Conservation (phyloP, 169 alveolate species). For the Eimeria falciformis region DNA sequence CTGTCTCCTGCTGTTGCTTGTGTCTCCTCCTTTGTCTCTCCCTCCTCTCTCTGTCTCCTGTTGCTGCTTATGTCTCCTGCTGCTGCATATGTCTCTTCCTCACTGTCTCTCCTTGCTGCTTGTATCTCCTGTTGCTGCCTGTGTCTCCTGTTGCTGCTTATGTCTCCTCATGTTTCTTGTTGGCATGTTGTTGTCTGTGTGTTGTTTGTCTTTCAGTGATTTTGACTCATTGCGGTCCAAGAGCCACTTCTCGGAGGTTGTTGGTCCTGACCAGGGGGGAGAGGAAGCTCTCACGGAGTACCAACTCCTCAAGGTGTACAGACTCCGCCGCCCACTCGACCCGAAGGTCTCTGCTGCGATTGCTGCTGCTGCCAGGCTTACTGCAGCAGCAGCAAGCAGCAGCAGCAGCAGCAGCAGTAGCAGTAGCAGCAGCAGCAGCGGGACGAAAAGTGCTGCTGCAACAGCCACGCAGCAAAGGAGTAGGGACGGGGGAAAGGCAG, state of each 20-base stretch:
- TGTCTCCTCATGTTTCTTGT: background rate
- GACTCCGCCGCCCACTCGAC: conserved; percentile 61
- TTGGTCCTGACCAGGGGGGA: conserved; percentile 83
- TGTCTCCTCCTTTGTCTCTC: background rate
- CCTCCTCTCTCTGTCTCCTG: background rate
- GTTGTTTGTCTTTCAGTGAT: conserved; percentile 59
- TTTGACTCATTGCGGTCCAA: conserved; percentile 81
- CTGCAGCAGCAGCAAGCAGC: conserved; percentile 74
- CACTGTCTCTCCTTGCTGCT: too few species aligned
- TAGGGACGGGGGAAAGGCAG: conserved; percentile 22
- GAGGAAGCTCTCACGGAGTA: conserved; percentile 86
- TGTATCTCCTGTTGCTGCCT: too few species aligned
- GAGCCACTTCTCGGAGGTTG: conserved; percentile 83
- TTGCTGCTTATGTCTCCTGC: too few species aligned
- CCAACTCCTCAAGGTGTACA: conserved; percentile 78
- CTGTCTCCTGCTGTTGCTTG: background rate
- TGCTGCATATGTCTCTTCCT: too few species aligned
- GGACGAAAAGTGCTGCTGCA: background rate
- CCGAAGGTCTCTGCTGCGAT: conserved; percentile 59
- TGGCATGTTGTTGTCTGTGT: background rate
- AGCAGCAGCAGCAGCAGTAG: conserved; percentile 27
- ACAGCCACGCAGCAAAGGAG: conserved; percentile 25
- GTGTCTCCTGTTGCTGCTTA: too few species aligned
- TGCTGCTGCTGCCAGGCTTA: conserved; percentile 70
- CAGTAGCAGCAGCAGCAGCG: conserved; percentile 75